These are phyloP conservation scores for Backusella westeae DNA, from an alignment of 192 early-diverging fungal genomes.

Conservation along the genomic window DNA sequence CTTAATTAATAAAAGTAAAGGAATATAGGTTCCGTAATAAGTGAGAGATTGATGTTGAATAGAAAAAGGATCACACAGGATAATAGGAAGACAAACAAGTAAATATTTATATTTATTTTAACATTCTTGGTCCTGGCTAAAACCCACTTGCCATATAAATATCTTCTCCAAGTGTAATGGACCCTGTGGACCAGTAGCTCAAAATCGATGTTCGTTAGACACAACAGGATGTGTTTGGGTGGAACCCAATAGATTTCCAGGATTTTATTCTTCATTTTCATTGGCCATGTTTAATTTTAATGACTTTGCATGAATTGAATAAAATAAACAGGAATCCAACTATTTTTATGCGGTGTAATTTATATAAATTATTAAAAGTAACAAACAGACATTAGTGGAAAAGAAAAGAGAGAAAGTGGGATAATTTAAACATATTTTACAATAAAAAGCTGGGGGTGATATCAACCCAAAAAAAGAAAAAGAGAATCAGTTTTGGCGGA, in stretches of 20 bases:
- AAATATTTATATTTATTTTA: background rate
- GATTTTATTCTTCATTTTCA: background rate
- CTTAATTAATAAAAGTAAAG: too few relatives aligned
- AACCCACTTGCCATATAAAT: background rate
- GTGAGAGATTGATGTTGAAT: background rate
- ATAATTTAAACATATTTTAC: too few relatives aligned
- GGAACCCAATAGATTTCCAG: background rate
- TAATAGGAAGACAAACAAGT: too few relatives aligned
- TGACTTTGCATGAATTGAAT: background rate
- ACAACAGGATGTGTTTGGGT: too few relatives aligned
- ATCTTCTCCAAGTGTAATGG: too few relatives aligned
- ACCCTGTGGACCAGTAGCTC: too few relatives aligned
- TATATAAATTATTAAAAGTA: too few relatives aligned
- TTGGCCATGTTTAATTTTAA: background rate
- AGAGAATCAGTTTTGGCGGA: background rate
- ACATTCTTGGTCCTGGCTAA: background rate
- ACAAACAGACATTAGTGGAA: too few relatives aligned
- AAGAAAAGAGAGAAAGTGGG: too few relatives aligned
- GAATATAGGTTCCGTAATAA: background rate
- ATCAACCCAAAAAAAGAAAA: background rate
- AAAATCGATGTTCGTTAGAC: too few relatives aligned
- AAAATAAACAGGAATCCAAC: background rate
- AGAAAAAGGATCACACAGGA: background rate
- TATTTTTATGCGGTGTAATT: too few relatives aligned
- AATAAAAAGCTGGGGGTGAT: too few relatives aligned